Evolutionary conservation across 768 basidiomycete species (phyloP).

Genomic region (Termitomyces sp.): DNA sequence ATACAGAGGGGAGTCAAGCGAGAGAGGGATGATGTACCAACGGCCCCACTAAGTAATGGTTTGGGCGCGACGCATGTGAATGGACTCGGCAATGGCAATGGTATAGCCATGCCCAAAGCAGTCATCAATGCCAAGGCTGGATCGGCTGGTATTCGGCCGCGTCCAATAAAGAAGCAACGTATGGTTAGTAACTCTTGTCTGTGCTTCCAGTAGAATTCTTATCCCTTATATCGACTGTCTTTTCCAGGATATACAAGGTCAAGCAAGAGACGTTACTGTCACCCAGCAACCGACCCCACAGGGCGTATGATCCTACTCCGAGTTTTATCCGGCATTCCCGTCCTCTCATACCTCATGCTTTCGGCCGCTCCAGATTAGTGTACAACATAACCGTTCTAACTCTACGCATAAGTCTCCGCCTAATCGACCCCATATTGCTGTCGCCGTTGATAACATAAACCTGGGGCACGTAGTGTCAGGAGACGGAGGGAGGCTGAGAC

Average conservation of each 20-base stretch:
- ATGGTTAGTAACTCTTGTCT: conserved; percentile 43
- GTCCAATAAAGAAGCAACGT: conserved; percentile 72
- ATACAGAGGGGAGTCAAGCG: conserved; percentile 36
- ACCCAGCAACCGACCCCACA: conserved; percentile 73
- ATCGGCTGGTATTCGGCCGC: conserved; percentile 48
- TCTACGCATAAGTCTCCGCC: neutral
- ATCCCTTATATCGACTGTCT: neutral
- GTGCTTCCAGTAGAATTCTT: neutral
- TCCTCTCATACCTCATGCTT: neutral
- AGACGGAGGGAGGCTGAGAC: neutral
- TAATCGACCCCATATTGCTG: neutral
- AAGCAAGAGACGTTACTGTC: conserved; percentile 52
- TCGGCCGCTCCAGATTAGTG: neutral
- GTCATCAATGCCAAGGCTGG: conserved; percentile 55
- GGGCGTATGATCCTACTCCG: conserved; percentile 37
- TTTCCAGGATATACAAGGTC: conserved; percentile 57
- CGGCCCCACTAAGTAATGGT: conserved; percentile 19
- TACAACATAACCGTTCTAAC: neutral
- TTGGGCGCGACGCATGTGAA: conserved; percentile 15
- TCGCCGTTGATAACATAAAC: neutral
- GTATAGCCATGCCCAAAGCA: conserved; percentile 21
- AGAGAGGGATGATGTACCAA: conserved; percentile 30
- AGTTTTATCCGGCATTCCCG: no score
- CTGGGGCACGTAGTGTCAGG: neutral
- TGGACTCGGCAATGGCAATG: conserved; percentile 13